A percentile compares a stretch with the other conserved stretches of the same genome.
Evolutionary conservation across 805 yeast genomes (phyloP).

Genomic region (Yamadazyma sp.): DNA sequence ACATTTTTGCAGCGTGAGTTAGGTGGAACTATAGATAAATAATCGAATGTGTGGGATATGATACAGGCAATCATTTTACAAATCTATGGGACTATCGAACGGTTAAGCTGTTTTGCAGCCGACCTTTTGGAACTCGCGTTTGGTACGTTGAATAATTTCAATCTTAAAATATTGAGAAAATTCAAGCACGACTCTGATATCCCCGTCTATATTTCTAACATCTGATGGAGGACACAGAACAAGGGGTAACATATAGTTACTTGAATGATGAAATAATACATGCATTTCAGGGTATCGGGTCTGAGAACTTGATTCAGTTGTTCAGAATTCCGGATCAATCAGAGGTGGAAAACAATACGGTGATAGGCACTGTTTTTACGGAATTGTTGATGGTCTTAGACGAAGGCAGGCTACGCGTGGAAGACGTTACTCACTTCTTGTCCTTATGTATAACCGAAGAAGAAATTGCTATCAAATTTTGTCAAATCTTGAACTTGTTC

Average conservation of each 20-base stretch:
- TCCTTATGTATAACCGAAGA: conserved; percentile 31
- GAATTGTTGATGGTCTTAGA: conserved; percentile 15
- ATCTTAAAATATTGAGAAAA: too few relatives aligned
- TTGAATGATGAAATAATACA: conserved; percentile 32
- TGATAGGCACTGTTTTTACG: conserved; percentile 12
- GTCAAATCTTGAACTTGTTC: conserved; percentile 40
- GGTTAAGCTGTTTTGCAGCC: too few relatives aligned
- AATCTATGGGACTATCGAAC: too few relatives aligned
- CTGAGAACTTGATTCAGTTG: conserved; percentile 30
- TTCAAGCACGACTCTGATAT: too few relatives aligned
- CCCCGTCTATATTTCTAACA: too few relatives aligned
- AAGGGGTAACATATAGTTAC: conserved; percentile 17
- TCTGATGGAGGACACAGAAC: conserved; percentile 2
- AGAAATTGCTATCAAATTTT: conserved; percentile 31
- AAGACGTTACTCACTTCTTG: conserved; percentile 16
- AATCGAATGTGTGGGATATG: too few relatives aligned
- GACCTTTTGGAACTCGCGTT: too few relatives aligned
- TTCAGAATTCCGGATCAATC: conserved; percentile 27
- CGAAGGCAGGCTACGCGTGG: conserved; percentile 6
- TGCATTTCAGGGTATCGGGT: conserved; percentile 32
- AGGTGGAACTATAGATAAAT: too few relatives aligned
- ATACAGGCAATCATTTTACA: too few relatives aligned
- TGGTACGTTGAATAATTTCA: too few relatives aligned
- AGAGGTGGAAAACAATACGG: conserved; percentile 3
- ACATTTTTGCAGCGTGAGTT: too few relatives aligned